Evolutionary conservation across 371 early-diverging fungal genomes (phyloP).

Genomic region (Apophysomyces sp.): DNA sequence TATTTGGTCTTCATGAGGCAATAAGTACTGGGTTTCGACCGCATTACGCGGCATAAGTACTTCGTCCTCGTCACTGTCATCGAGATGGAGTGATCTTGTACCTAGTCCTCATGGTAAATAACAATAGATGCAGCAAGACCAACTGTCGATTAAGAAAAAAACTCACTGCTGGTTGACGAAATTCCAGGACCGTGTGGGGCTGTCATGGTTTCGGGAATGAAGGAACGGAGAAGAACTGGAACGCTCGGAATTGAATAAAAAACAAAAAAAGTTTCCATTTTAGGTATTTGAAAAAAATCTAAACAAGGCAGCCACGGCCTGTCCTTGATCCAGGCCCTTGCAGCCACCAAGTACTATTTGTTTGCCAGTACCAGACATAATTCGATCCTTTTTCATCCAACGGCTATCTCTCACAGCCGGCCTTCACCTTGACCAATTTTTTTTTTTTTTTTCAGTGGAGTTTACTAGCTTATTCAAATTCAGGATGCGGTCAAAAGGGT

Average conservation of each 20-base stretch:
- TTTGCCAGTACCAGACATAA: too few relatives aligned
- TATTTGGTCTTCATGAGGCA: constrained; percentile 11
- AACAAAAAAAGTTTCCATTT: too few relatives aligned
- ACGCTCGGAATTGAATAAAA: background rate
- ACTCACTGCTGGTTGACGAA: background rate
- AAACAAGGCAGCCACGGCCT: too few relatives aligned
- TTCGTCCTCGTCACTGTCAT: constrained; percentile 18
- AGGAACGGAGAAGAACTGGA: background rate
- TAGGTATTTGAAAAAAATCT: too few relatives aligned
- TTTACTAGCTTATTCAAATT: too few relatives aligned
- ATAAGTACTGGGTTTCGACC: background rate
- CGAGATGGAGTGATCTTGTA: constrained; percentile 17
- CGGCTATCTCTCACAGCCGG: too few relatives aligned
- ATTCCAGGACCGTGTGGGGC: background rate
- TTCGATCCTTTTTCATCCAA: too few relatives aligned
- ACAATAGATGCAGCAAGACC: background rate
- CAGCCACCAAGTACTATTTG: too few relatives aligned
- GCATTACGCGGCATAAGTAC: background rate
- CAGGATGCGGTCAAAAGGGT: too few relatives aligned
- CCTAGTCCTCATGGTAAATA: background rate
- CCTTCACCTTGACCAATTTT: too few relatives aligned
- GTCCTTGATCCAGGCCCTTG: too few relatives aligned
- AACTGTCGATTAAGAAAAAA: background rate
- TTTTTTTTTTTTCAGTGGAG: too few relatives aligned
- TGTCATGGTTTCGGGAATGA: background rate